Evolutionary conservation across 2,329 filamentous ascomycete genomes (phyloP).

Genomic region (Talaromyces atroroseus): DNA sequence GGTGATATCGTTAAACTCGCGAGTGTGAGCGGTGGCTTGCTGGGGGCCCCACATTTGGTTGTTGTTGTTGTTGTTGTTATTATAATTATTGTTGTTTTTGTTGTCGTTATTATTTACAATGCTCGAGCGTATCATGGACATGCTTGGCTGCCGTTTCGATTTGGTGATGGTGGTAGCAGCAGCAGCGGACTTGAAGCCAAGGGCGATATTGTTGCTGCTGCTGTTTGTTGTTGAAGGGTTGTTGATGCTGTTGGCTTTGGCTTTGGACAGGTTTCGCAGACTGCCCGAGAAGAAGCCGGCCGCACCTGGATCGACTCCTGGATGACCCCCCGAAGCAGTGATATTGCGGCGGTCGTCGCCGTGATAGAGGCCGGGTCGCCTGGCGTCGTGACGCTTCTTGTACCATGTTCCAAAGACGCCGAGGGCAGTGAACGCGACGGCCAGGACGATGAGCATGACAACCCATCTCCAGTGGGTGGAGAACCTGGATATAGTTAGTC

Average conservation of each 20-base stretch:
- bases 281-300: conserved; percentile 18
- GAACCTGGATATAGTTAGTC: conserved; percentile 47
- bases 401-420: conserved; percentile 65
- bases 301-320: conserved; percentile 15
- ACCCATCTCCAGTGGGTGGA: conserved; percentile 72
- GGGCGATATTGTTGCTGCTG: conserved; percentile 3
- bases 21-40: conserved; percentile 13
- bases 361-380: conserved; percentile 36
- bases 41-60: conserved; percentile 17
- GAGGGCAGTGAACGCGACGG: conserved; percentile 61
- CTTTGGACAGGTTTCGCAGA: conserved; percentile 13
- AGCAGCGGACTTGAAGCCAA: background rate
- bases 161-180: background rate
- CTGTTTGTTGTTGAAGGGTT: conserved; percentile 4
- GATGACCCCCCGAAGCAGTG: background rate
- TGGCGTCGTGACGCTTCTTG: conserved; percentile 67
- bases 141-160: conserved; percentile 8
- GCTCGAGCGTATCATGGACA: conserved; percentile 10
- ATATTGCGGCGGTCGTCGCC: conserved; percentile 17
- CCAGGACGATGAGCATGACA: conserved; percentile 70
- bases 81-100: background rate
- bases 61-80: background rate
- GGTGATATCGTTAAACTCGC: conserved; percentile 13
- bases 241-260: conserved; percentile 6
- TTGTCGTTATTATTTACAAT: background rate